A percentile compares a stretch with the other conserved stretches of the same genome.
Conservation (phyloP, 2,329 filamentous ascomycete species). For the Sclerotinia glacialis region DNA sequence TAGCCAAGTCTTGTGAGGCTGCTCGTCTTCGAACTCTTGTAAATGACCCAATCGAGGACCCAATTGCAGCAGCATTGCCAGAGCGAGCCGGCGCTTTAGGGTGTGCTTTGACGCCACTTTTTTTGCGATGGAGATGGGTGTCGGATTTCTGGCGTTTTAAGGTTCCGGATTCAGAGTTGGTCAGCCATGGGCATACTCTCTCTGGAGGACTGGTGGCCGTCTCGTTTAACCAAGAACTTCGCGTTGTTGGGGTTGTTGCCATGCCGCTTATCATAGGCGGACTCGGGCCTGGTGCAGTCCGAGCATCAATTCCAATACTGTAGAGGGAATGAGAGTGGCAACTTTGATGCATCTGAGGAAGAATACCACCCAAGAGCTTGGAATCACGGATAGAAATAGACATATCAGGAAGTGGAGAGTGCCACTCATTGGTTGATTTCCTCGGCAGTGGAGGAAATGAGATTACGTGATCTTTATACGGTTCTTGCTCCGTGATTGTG, state of each 20-base stretch:
- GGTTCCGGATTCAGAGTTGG: neutral
- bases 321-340: constrained; percentile 28
- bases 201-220: constrained; percentile 13
- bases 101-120: constrained; percentile 27
- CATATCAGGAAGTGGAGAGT: constrained; percentile 34
- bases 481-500: constrained; percentile 4
- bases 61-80: constrained; percentile 23
- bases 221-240: neutral
- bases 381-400: constrained; percentile 14
- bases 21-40: constrained; percentile 24
- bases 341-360: neutral
- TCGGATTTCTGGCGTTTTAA: constrained; percentile 15
- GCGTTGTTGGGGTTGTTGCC: constrained; percentile 1
- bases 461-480: constrained; percentile 26
- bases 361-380: neutral
- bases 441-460: constrained; percentile 35
- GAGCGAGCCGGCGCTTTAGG: constrained; percentile 27
- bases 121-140: neutral
- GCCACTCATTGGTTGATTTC: constrained; percentile 34
- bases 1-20: constrained; percentile 23
- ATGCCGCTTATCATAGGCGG: constrained; percentile 2
- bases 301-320: constrained; percentile 30
- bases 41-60: constrained; percentile 29
- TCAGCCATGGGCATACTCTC: constrained; percentile 14
- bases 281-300: constrained; percentile 9